These are phyloP conservation scores for Mortierella sp. DNA, from an alignment of 371 early-diverging fungal species.

Conservation along the genomic window DNA sequence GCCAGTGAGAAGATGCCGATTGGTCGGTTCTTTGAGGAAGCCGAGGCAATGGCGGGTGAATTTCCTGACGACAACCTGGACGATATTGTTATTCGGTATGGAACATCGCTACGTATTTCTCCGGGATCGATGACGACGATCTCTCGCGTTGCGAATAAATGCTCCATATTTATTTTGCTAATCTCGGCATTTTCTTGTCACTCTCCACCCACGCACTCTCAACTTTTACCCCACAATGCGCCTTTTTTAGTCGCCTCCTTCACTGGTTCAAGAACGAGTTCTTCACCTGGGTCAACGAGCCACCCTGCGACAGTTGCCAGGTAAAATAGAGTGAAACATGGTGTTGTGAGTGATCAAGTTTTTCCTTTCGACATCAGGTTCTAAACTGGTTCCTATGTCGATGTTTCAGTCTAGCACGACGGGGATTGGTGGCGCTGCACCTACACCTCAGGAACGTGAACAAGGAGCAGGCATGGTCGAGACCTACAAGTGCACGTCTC, in stretches of 20 bases:
- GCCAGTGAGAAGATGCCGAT: slow-evolving; percentile 65
- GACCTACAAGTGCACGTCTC: slow-evolving; percentile 62
- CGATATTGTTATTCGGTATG: slow-evolving; percentile 46
- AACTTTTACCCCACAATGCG: not conserved
- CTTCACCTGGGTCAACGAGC: slow-evolving; percentile 78
- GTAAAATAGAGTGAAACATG: slow-evolving; percentile 36
- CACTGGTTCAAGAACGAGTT: slow-evolving; percentile 75
- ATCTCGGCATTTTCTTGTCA: not conserved
- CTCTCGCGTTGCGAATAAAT: no score
- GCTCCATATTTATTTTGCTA: no score
- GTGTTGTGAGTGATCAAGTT: not conserved
- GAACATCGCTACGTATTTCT: no score
- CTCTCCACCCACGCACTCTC: not conserved
- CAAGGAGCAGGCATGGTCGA: slow-evolving; percentile 74
- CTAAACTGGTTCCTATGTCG: not conserved
- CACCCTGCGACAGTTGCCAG: slow-evolving; percentile 68
- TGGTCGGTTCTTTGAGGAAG: slow-evolving; percentile 62
- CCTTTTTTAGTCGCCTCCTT: slow-evolving; percentile 53
- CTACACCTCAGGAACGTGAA: slow-evolving; percentile 64
- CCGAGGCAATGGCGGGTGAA: slow-evolving; percentile 35
- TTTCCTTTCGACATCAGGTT: slow-evolving; percentile 1
- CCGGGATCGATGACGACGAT: no score
- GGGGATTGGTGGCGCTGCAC: slow-evolving; percentile 50
- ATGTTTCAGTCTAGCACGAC: slow-evolving; percentile 53
- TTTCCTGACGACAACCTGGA: slow-evolving; percentile 36